Evolutionary conservation across 2,329 filamentous ascomycete species (phyloP), one percentile per base, ranked within the genome.

Genomic region (Pseudogymnoascus sp.): DNA sequence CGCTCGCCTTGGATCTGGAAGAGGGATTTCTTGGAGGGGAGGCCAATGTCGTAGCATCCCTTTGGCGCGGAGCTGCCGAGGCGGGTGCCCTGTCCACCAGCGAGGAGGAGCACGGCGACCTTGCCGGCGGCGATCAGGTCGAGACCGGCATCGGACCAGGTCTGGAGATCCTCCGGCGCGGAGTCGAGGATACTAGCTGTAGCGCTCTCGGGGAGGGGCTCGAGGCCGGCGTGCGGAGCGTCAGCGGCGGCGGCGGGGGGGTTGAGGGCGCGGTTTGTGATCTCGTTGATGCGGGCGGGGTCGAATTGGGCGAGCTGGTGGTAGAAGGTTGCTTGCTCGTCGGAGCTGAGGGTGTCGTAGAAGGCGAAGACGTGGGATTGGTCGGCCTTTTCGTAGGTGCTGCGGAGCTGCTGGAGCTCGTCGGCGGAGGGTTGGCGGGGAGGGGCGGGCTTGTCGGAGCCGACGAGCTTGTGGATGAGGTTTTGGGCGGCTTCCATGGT

Each of bases 1-100:
- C 94, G 83, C 83, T 99, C 92, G 47, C 89, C 94, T 77, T 99
- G 94, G 68, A 99, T 89, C 79, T 97, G 92, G 82, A 99, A 99
- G 63, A 99, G 83, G 14, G 91, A 91, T 80, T 99, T 99, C 72
- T 88, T 78, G 67, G 91, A 96, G 32, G 93, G 91, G 62, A 99
- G 83, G 16, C 91, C 91, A 74, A 99, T 97, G 73, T 99, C 88
- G 77, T 90, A 99, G 82, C 93, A 97, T 62, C 94, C 94, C 80
- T 99, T 99, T 67, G 94, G 94, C 16, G 88, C 93, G 62, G 91
- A 94, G 80, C 91, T 97, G 67, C 94, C 94, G 65, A 99, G 79
- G 64, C 94, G 85, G 64, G 94, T 99, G 65, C 94, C 94, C 78
- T 99, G 94, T 34, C 94, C 94, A 72, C 94, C 94, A 62, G 94